phyloP scores from a whole-genome alignment of 768 basidiomycete genomes.

The Cystofilobasidium capitatum region DNA sequence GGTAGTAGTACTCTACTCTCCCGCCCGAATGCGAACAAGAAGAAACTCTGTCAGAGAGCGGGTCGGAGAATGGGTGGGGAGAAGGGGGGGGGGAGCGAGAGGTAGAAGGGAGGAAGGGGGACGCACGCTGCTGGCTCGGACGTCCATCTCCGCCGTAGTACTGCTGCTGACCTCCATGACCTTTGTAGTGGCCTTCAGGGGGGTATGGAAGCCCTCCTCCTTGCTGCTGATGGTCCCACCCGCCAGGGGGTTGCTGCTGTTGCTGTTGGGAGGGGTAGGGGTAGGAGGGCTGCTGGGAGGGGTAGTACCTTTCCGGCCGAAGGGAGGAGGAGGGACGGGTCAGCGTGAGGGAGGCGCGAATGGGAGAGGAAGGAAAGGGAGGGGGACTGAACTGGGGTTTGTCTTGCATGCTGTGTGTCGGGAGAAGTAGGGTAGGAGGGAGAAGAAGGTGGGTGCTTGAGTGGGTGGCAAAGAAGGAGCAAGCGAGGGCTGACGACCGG shows the following conservation, averaged over 20 bases:
- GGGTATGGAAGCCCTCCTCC: neutral
- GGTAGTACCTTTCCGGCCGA: neutral
- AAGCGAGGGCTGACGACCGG: no score
- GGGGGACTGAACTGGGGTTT: no score
- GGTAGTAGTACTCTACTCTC: neutral
- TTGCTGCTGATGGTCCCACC: neutral
- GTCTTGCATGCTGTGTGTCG: no score
- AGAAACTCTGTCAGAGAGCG: no score
- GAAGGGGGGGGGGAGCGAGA: neutral
- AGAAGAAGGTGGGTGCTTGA: no score
- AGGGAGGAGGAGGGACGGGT: neutral
- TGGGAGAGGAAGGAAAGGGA: no score
- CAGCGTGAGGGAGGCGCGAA: no score
- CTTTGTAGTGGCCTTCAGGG: neutral
- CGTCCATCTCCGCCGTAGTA: neutral
- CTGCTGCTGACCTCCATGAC: neutral
- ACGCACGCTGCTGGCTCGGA: neutral
- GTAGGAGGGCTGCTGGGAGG: neutral
- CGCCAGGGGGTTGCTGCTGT: neutral
- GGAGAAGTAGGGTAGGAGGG: no score
- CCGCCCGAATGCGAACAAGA: no score
- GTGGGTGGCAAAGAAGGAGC: no score
- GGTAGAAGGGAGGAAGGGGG: no score
- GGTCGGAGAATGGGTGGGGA: neutral
- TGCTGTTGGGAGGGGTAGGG: neutral